A percentile compares a stretch with the other conserved stretches of the same genome.
Evolutionary conservation across 2,329 filamentous ascomycete genomes (phyloP).

Genomic region (Piedraia hortae): DNA sequence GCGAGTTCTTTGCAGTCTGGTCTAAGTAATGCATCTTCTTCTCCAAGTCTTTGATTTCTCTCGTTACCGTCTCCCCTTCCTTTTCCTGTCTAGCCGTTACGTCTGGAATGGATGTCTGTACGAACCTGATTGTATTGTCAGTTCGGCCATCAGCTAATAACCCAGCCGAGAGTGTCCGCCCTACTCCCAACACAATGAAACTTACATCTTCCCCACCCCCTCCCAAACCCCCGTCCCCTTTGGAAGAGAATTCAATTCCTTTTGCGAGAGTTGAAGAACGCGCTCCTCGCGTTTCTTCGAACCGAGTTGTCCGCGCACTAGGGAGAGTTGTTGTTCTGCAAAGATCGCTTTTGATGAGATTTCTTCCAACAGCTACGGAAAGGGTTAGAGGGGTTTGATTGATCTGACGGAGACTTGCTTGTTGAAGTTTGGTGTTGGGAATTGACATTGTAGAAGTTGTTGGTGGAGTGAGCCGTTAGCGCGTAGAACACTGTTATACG

Average conservation of each 20-base stretch:
- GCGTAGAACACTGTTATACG: too few relatives aligned
- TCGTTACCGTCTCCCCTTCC: conserved; percentile 48
- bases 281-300: conserved; percentile 72
- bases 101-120: conserved; percentile 42
- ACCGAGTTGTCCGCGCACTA: conserved; percentile 61
- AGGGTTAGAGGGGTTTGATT: too few relatives aligned
- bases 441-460: conserved; percentile 41
- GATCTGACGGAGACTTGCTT: conserved; percentile 39
- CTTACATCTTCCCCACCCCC: conserved; percentile 85
- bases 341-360: conserved; percentile 73
- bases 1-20: conserved; percentile 84
- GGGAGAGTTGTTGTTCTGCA: conserved; percentile 73
- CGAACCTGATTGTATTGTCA: conserved; percentile 45
- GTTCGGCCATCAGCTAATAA: too few relatives aligned
- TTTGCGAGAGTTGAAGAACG: conserved; percentile 62
- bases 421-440: conserved; percentile 76
- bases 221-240: conserved; percentile 63
- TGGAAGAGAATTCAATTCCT: conserved; percentile 53
- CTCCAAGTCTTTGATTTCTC: conserved; percentile 52
- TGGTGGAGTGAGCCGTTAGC: too few relatives aligned
- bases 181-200: conserved; percentile 1
- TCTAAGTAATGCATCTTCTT: conserved; percentile 85
- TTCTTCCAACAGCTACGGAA: conserved; percentile 52
- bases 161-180: too few relatives aligned
- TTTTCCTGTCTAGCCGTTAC: conserved; percentile 49